Conservation (phyloP, 1,284 basidiomycete species). For the Cutaneotrichosporon sp. region DNA sequence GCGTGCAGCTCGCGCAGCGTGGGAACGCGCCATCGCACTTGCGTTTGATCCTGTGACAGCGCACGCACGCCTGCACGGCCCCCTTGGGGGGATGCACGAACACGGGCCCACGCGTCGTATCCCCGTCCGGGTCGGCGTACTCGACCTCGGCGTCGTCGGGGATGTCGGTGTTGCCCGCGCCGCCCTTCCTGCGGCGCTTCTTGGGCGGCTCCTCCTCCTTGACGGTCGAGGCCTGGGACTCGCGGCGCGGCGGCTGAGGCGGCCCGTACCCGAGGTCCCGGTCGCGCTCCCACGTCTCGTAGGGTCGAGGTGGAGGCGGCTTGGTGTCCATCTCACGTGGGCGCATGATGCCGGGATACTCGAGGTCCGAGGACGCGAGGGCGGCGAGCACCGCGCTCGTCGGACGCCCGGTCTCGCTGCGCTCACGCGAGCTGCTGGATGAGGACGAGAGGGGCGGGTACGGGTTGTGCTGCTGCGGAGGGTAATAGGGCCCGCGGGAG, state of each 20-base stretch:
- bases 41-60: slow-evolving; percentile 49
- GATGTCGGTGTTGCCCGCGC: slow-evolving; percentile 14
- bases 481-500: not conserved
- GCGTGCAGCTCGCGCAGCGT: slow-evolving; percentile 42
- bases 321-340: slow-evolving; percentile 8
- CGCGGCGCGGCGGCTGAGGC: not conserved
- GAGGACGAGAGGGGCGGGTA: not conserved
- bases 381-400: slow-evolving; percentile 20
- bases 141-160: slow-evolving; percentile 32
- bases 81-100: slow-evolving; percentile 44
- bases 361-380: slow-evolving; percentile 17
- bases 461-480: not conserved
- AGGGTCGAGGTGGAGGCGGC: not conserved
- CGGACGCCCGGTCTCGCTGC: slow-evolving; percentile 3
- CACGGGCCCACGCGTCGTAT: slow-evolving; percentile 40
- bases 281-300: not conserved
- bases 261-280: not conserved
- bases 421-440: not conserved
- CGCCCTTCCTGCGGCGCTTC: slow-evolving; percentile 11
- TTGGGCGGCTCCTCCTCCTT: slow-evolving; percentile 12
- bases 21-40: slow-evolving; percentile 47
- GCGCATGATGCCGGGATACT: slow-evolving; percentile 24
- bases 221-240: not conserved
- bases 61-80: slow-evolving; percentile 45
- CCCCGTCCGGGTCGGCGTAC: slow-evolving; percentile 36